These are phyloP conservation scores for Xylaria sp. DNA, from an alignment of 2,329 filamentous ascomycete species.

Conservation along the genomic window DNA sequence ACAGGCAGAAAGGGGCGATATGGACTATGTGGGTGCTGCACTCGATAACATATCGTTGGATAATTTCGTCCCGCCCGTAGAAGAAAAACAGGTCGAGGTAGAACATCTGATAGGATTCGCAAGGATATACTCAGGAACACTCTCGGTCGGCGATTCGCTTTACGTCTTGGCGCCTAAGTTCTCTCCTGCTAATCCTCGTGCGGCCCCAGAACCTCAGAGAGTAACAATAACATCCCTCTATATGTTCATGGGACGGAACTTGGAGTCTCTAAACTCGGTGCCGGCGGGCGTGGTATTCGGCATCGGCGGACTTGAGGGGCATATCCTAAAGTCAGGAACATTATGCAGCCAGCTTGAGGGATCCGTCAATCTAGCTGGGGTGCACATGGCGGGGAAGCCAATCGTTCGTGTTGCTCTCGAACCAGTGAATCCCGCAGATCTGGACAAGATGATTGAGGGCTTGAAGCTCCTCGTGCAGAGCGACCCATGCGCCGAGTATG, in stretches of 20 bases:
- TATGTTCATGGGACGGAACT: constrained; percentile 89
- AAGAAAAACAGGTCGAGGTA: constrained; percentile 68
- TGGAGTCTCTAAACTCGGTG: constrained; percentile 82
- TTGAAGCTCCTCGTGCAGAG: constrained; percentile 88
- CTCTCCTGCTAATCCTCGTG: constrained; percentile 77
- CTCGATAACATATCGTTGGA: constrained; percentile 67
- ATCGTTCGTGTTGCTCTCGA: constrained; percentile 97
- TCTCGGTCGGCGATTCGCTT: constrained; percentile 87
- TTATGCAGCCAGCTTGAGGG: constrained; percentile 87
- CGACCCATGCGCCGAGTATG: constrained; percentile 94
- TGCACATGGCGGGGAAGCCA: constrained; percentile 78
- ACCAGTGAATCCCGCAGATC: constrained; percentile 84
- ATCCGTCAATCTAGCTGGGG: constrained; percentile 86
- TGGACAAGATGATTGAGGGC: constrained; percentile 93
- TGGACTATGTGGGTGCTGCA: constrained; percentile 63
- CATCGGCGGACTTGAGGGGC: constrained; percentile 87
- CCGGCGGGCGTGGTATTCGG: constrained; percentile 96
- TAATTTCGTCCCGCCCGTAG: constrained; percentile 51
- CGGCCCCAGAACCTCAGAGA: constrained; percentile 75
- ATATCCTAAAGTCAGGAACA: constrained; percentile 94
- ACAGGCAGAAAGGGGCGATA: constrained; percentile 59
- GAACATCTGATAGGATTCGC: constrained; percentile 96
- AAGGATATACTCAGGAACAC: constrained; percentile 86
- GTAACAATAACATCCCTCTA: constrained; percentile 88
- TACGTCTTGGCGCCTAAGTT: constrained; percentile 95